phyloP scores from a whole-genome alignment of 768 basidiomycete genomes.

The Tricholoma sp. region DNA sequence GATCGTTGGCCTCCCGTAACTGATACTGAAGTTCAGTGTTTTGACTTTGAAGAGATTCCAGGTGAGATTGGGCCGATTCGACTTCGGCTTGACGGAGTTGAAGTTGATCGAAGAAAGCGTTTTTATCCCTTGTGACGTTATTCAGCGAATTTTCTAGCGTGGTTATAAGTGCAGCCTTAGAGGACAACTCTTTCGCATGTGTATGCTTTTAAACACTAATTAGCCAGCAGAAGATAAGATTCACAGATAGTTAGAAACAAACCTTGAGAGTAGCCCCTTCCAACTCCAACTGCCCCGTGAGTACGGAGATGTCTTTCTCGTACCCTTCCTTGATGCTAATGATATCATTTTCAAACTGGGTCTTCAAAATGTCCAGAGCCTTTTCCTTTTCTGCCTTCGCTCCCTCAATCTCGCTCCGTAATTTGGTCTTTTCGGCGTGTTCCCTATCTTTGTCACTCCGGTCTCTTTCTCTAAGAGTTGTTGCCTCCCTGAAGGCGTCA shows the following conservation, averaged over 20 bases:
- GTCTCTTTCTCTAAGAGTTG: conserved; percentile 46
- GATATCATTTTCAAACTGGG: conserved; percentile 72
- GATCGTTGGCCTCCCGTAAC: conserved; percentile 74
- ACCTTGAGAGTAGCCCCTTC: conserved; percentile 77
- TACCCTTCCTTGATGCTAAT: conserved; percentile 52
- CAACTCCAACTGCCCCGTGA: conserved; percentile 70
- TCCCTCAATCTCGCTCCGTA: conserved; percentile 62
- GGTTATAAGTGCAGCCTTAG: conserved; percentile 56
- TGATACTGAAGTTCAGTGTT: conserved; percentile 85
- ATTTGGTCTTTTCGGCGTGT: conserved; percentile 43
- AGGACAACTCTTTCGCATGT: conserved; percentile 61
- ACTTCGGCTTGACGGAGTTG: conserved; percentile 87
- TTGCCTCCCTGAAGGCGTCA: conserved; percentile 59
- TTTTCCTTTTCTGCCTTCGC: conserved; percentile 60
- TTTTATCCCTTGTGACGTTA: conserved; percentile 69
- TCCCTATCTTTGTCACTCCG: conserved; percentile 51
- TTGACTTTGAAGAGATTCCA: conserved; percentile 71
- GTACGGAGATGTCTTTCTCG: conserved; percentile 66
- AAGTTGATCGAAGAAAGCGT: conserved; percentile 76
- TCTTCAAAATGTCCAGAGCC: conserved; percentile 50
- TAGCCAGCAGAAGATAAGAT: neutral
- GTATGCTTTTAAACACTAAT: conserved; percentile 41
- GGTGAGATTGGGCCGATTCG: conserved; percentile 74
- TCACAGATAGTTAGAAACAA: conserved; percentile 6
- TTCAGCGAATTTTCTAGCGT: conserved; percentile 69